phyloP scores from a whole-genome alignment of 1,284 basidiomycete genomes.

The Wolfiporia cocos region DNA sequence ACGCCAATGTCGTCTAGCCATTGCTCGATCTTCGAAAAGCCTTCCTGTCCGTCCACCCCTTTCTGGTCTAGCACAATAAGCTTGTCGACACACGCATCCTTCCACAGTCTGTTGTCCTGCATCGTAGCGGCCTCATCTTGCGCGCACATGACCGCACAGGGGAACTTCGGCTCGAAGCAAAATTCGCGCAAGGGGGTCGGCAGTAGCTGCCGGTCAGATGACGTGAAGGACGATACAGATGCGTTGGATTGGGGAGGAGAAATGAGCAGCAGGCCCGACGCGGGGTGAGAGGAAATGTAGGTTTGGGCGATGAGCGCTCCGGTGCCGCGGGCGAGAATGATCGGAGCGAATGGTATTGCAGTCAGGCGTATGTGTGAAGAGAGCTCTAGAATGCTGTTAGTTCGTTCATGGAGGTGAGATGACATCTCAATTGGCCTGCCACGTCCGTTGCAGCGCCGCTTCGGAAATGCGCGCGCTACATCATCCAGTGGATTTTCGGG shows the following conservation, averaged over 20 bases:
- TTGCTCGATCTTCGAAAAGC: slow-evolving; percentile 15
- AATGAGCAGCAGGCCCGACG: slow-evolving; percentile 52
- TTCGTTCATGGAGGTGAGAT: too few species aligned
- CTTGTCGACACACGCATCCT: slow-evolving; percentile 14
- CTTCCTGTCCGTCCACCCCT: slow-evolving; percentile 15
- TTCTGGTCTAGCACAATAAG: slow-evolving; percentile 11
- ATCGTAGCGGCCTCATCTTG: slow-evolving; percentile 11
- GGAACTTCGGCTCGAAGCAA: slow-evolving; percentile 59
- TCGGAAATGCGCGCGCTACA: too few species aligned
- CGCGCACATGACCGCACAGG: slow-evolving; percentile 44
- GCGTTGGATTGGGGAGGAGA: slow-evolving; percentile 45
- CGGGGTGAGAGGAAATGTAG: slow-evolving; percentile 62
- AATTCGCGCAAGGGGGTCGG: slow-evolving; percentile 43
- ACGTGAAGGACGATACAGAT: slow-evolving; percentile 16
- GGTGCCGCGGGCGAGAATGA: slow-evolving; percentile 48
- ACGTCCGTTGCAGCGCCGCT: too few species aligned
- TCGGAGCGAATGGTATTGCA: slow-evolving; percentile 55
- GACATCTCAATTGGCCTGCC: too few species aligned
- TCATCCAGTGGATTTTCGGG: too few species aligned
- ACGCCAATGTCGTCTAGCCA: slow-evolving; percentile 19
- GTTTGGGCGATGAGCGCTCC: slow-evolving; percentile 56
- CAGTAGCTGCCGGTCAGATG: slow-evolving; percentile 21
- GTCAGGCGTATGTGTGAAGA: slow-evolving; percentile 35
- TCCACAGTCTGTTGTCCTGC: slow-evolving; percentile 14
- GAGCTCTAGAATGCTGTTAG: slow-evolving; percentile 29